Evolutionary conservation across 768 basidiomycete genomes (phyloP), one percentile per base, ranked within the genome.

Genomic region (Kwoniella shandongensis): DNA sequence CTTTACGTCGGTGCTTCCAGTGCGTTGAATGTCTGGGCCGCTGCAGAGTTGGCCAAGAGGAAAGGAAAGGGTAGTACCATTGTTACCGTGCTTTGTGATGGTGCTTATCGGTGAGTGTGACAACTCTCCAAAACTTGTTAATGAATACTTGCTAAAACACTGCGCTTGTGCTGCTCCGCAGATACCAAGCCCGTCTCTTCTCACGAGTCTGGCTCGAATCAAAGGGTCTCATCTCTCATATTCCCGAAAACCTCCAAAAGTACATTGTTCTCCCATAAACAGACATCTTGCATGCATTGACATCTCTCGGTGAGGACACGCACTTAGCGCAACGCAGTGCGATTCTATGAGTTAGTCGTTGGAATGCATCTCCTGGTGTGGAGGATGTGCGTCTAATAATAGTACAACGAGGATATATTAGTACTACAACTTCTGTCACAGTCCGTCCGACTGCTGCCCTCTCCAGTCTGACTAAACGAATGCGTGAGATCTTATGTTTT

Each of bases 1-100:
- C 70, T 99, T 36, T 99, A 99, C 78, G 78, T 99, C 41, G 96
- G 96, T 11, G 93, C 93, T 2, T 92, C 89, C 61, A 86, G 90
- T 5, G 91, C 96, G 1, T 78, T 98, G 61, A 99, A 99, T 72
- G 91, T 96, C 20, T 92, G 91, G 36, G 91, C 94, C 10, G 93
- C 94, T 0, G 84, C 85, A 12, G 87, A 98, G 72, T 82, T 98
- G 20, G 93, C 91, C 1, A 81, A 83, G 63, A 86, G 85, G 67
- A 80, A 97, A 1, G 93, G 90, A 17, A 87, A 85, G 80, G 93
- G 93, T 83, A 71, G 60, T 41, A 89, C 82, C 15, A 81, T 98
- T 26, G 91, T 85, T 1, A 99, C 96, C 4, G 82, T 97, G 50
- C 78, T 99, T 36, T 90, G 88, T 75, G 96, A 99, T 72, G 96